Conservation (phyloP, 345 rosid genomes). For the Lagerstroemia speciosa region DNA sequence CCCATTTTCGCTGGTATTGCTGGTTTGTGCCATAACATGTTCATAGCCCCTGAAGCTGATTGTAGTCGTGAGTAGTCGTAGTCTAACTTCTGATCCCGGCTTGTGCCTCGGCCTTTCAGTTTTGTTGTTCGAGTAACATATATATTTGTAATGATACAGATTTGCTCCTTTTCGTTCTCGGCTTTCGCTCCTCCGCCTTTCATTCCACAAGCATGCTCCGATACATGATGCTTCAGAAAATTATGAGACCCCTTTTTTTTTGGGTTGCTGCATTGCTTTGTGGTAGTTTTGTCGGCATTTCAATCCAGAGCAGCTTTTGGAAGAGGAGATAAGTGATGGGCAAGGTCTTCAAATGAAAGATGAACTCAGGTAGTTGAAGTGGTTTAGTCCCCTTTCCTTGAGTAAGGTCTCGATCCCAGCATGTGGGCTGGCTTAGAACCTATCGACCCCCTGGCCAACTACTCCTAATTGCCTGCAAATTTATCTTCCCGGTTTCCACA, state of each 20-base stretch:
- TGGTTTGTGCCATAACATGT: neutral
- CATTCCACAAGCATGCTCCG: neutral
- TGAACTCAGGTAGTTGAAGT: too few relatives aligned
- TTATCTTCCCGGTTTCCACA: neutral
- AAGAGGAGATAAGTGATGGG: constrained; percentile 18
- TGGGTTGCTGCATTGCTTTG: neutral
- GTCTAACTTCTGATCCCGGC: neutral
- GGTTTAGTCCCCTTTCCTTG: too few relatives aligned
- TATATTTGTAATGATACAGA: neutral
- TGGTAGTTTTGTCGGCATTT: constrained; percentile 22
- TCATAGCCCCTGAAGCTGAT: constrained; percentile 2
- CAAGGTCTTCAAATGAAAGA: too few relatives aligned
- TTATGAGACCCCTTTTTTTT: too few relatives aligned
- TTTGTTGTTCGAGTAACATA: neutral
- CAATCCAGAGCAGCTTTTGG: constrained; percentile 1
- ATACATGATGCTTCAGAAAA: too few relatives aligned
- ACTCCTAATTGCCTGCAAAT: too few relatives aligned
- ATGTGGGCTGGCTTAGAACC: too few relatives aligned
- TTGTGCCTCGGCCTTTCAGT: neutral
- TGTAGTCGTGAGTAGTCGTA: neutral
- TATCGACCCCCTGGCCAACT: too few relatives aligned
- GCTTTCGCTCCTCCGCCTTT: neutral
- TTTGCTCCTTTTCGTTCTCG: neutral
- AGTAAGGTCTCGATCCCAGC: too few relatives aligned
- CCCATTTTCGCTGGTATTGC: neutral